Conservation (phyloP, 331 rosid species). For the Dryas integrifolia region DNA sequence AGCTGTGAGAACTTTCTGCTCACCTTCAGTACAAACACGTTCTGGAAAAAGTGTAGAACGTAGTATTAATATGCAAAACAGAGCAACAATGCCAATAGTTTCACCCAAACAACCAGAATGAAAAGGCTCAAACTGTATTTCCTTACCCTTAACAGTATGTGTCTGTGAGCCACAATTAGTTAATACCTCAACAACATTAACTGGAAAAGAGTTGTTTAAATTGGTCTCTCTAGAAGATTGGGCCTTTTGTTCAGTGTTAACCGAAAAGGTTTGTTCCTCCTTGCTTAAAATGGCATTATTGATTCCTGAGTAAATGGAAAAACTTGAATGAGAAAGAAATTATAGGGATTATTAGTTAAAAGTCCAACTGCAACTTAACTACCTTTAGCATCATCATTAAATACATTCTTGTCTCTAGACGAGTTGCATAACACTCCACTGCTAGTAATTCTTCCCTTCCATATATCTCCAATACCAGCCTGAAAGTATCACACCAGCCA, state of each 20-base stretch:
- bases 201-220: conserved; percentile 32
- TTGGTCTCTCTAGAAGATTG: conserved; percentile 17
- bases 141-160: conserved; percentile 45
- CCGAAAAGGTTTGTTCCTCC: conserved; percentile 29
- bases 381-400: conserved; percentile 43
- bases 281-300: conserved; percentile 25
- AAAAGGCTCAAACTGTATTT: conserved; percentile 4
- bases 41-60: conserved; percentile 32
- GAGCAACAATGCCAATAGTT: conserved; percentile 1
- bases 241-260: conserved; percentile 28
- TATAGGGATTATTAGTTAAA: background rate
- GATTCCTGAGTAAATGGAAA: conserved; percentile 22
- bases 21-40: conserved; percentile 30
- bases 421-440: conserved; percentile 46
- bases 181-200: conserved; percentile 23
- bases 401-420: conserved; percentile 37
- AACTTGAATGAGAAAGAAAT: background rate
- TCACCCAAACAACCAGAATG: conserved; percentile 6
- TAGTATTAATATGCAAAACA: conserved; percentile 8
- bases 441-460: conserved; percentile 51
- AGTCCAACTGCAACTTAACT: background rate
- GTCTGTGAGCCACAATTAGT: conserved; percentile 28
- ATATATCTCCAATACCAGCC: conserved; percentile 53
- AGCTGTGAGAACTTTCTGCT: conserved; percentile 23
- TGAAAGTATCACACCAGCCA: conserved; percentile 33